Conservation (phyloP, 495 filamentous ascomycete species). For the Daldinia caldariorum region DNA sequence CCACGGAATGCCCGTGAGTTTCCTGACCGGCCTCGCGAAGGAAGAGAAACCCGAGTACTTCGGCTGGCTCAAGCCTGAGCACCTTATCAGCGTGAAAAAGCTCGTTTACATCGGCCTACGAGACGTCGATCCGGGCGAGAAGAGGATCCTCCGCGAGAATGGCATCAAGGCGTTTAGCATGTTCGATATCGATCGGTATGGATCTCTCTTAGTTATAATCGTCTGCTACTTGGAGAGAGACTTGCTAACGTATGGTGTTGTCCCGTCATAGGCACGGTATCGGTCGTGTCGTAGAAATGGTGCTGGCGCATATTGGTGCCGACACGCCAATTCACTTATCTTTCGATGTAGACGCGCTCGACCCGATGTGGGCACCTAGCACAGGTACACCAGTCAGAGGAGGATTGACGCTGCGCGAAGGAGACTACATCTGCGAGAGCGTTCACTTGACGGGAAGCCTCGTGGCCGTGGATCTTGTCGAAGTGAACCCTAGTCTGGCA, state of each 20-base stretch:
- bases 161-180: conserved; percentile 96
- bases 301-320: conserved; percentile 88
- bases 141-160: conserved; percentile 85
- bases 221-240: neutral
- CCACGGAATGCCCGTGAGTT: conserved; percentile 97
- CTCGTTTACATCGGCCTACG: conserved; percentile 96
- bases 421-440: conserved; percentile 97
- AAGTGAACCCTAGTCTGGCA: conserved; percentile 93
- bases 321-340: conserved; percentile 97
- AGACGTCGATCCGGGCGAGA: conserved; percentile 92
- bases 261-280: conserved; percentile 75
- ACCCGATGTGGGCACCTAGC: conserved; percentile 94
- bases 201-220: neutral
- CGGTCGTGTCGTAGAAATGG: conserved; percentile 97
- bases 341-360: conserved; percentile 96
- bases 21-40: conserved; percentile 82
- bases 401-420: conserved; percentile 94
- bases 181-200: conserved; percentile 92
- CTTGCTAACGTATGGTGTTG: conserved; percentile 23
- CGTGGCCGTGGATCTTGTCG: conserved; percentile 91
- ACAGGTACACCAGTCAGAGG: conserved; percentile 96
- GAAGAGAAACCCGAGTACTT: conserved; percentile 80
- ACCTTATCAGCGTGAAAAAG: conserved; percentile 74
- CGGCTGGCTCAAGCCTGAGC: conserved; percentile 79
- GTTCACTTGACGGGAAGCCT: conserved; percentile 93